Evolutionary conservation across 108 stramenopile species (phyloP).

Genomic region (Ochromonas danica): DNA sequence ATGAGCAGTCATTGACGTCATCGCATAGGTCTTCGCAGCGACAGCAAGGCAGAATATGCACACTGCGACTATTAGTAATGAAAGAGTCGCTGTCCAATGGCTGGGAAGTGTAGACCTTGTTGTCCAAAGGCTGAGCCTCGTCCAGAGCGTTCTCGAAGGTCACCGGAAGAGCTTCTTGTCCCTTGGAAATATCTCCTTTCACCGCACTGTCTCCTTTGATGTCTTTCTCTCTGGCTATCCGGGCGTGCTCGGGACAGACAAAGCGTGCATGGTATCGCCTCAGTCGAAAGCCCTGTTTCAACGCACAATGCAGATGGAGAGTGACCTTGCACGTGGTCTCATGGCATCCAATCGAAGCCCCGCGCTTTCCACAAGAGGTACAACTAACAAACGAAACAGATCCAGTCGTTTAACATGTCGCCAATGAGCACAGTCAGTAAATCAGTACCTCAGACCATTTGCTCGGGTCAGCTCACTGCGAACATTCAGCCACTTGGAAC

Average conservation of each 20-base stretch:
- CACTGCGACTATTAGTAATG: neutral
- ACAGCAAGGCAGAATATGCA: neutral
- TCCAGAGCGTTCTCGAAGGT: neutral
- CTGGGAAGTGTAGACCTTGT: neutral
- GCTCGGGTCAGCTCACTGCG: neutral
- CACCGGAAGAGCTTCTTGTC: neutral
- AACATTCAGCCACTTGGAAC: neutral
- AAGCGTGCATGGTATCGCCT: neutral
- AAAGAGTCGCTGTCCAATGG: neutral
- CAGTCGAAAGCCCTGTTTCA: neutral
- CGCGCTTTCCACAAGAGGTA: neutral
- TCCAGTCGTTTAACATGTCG: too few relatives aligned
- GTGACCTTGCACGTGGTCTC: neutral
- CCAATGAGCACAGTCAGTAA: too few relatives aligned
- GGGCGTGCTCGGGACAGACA: neutral
- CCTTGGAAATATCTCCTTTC: neutral
- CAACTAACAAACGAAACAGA: too few relatives aligned
- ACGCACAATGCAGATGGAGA: neutral
- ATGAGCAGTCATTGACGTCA: slow-evolving; percentile 14
- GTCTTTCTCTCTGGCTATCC: neutral
- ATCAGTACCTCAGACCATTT: neutral
- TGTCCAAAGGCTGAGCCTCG: neutral
- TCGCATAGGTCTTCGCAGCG: neutral
- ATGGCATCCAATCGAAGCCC: neutral
- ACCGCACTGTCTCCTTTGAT: neutral